These are phyloP conservation scores for Neospora caninum DNA, from an alignment of 169 alveolate genomes.

Conservation along the genomic window DNA sequence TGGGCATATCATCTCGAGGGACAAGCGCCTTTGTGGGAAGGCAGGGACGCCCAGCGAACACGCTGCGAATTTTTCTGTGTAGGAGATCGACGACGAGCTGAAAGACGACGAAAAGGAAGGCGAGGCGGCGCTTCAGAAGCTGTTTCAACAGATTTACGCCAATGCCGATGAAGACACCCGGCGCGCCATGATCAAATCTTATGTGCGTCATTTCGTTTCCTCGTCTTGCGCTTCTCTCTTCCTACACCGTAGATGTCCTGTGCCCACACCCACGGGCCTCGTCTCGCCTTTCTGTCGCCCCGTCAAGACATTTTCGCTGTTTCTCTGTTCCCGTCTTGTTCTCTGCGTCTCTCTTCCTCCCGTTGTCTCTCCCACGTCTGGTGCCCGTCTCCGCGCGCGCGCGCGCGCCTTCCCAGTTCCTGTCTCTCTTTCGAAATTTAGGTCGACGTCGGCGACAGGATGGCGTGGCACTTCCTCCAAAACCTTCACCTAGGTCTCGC, in stretches of 20 bases:
- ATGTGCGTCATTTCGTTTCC: slow-evolving; percentile 73
- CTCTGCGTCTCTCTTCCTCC: background rate
- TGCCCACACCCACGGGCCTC: background rate
- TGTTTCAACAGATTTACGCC: slow-evolving; percentile 87
- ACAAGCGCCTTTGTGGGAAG: too few species aligned
- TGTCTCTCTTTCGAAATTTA: background rate
- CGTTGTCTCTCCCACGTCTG: background rate
- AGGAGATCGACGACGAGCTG: slow-evolving; percentile 70
- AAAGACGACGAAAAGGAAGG: slow-evolving; percentile 74
- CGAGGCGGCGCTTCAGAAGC: slow-evolving; percentile 82
- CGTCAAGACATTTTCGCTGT: background rate
- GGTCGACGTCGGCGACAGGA: background rate
- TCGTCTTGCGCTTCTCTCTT: background rate
- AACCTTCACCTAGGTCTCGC: too few species aligned
- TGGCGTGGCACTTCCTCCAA: background rate
- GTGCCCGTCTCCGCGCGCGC: too few species aligned
- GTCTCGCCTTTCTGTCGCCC: background rate
- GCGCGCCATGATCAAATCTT: slow-evolving; percentile 93
- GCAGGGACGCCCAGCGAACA: too few species aligned
- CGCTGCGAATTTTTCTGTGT: background rate
- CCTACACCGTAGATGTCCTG: background rate
- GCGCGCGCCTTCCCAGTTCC: too few species aligned
- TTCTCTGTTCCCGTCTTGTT: background rate
- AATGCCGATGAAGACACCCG: slow-evolving; percentile 90
- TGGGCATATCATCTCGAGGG: too few species aligned